A percentile compares a stretch with the other conserved stretches of the same genome.
These are phyloP conservation scores for Scutellaria baicalensis DNA, from an alignment of 257 asterid genomes.

Conservation along the genomic window DNA sequence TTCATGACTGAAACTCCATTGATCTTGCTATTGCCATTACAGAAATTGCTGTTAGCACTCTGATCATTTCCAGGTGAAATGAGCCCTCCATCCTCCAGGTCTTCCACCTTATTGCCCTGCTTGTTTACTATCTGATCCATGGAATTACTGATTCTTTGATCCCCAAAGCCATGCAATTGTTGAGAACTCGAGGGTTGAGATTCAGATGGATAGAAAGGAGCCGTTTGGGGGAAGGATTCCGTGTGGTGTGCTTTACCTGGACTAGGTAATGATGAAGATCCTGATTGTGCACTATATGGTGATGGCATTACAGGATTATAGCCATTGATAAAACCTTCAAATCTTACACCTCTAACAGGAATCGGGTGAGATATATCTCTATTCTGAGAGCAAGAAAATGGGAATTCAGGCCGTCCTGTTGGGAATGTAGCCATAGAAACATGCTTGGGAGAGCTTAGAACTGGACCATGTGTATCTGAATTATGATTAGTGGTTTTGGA, in stretches of 20 bases:
- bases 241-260: no score
- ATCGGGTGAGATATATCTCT: constrained; percentile 46
- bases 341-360: constrained; percentile 49
- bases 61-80: constrained; percentile 52
- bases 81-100: constrained; percentile 32
- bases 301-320: constrained; percentile 37
- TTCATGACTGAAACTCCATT: constrained; percentile 17
- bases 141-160: constrained; percentile 31
- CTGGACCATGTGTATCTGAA: constrained; percentile 29
- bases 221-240: constrained; percentile 31
- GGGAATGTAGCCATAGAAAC: constrained; percentile 23
- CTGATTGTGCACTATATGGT: constrained; percentile 23
- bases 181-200: constrained; percentile 26
- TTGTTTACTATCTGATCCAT: constrained; percentile 35
- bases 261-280: no score
- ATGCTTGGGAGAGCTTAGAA: constrained; percentile 22
- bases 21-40: constrained; percentile 29
- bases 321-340: constrained; percentile 29
- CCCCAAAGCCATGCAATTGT: constrained; percentile 28
- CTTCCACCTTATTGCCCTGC: constrained; percentile 29
- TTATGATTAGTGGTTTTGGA: constrained; percentile 29
- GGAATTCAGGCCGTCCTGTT: constrained; percentile 33
- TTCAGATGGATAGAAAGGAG: constrained; percentile 24
- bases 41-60: no score
- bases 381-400: constrained; percentile 26